phyloP scores from a whole-genome alignment of 179 eudicot species.

The Drosera spatulata region DNA sequence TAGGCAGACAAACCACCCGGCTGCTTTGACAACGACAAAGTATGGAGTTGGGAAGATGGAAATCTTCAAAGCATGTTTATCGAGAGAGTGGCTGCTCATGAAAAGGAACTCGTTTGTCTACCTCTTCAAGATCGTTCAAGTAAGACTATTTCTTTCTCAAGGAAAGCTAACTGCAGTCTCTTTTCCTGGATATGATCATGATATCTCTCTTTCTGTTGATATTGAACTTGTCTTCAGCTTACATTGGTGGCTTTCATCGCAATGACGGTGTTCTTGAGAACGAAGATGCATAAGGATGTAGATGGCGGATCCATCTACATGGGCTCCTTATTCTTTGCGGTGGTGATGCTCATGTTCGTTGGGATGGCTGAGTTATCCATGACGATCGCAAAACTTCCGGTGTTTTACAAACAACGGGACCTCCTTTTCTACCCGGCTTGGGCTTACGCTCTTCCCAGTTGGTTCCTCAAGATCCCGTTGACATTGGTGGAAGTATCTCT shows the following conservation, averaged over 20 bases:
- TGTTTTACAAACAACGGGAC: slow-evolving; percentile 54
- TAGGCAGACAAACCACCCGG: slow-evolving; percentile 9
- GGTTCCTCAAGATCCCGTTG: slow-evolving; percentile 40
- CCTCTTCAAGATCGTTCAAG: slow-evolving; percentile 18
- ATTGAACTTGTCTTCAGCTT: slow-evolving; percentile 18
- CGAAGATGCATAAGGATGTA: slow-evolving; percentile 18
- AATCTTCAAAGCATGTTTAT: slow-evolving; percentile 5
- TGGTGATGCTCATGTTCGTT: slow-evolving; percentile 32
- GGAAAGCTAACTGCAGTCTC: background rate
- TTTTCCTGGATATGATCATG: background rate
- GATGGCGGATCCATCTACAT: slow-evolving; percentile 26
- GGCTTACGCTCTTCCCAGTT: slow-evolving; percentile 45
- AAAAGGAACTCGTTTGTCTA: slow-evolving; percentile 11
- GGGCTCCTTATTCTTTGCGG: slow-evolving; percentile 33
- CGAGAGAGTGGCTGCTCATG: slow-evolving; percentile 9
- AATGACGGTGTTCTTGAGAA: slow-evolving; percentile 40
- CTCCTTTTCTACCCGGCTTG: slow-evolving; percentile 45
- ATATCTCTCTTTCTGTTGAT: background rate
- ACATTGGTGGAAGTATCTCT: slow-evolving; percentile 30
- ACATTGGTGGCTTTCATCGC: slow-evolving; percentile 21
- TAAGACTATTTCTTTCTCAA: slow-evolving; percentile 1
- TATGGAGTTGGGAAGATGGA: slow-evolving; percentile 9
- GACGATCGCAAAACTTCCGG: slow-evolving; percentile 46
- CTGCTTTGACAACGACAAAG: slow-evolving; percentile 7
- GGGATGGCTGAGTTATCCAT: slow-evolving; percentile 45